Evolutionary conservation across 352 stramenopile species (phyloP).

Genomic region (Pythium plurisporium): DNA sequence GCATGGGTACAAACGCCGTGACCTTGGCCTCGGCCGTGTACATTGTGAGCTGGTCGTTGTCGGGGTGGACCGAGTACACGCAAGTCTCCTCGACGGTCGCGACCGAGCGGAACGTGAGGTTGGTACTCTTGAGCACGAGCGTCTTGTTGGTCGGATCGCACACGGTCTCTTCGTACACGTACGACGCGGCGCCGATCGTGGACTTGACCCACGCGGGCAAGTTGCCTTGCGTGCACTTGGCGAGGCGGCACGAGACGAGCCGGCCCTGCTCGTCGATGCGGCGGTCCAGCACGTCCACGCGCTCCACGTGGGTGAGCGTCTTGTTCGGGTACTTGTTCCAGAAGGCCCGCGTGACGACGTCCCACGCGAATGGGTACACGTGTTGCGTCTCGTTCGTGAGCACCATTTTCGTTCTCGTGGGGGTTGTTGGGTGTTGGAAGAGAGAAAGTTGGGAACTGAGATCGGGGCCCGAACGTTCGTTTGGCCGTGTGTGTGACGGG

Average conservation of each 20-base stretch:
- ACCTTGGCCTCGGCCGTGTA: conserved; percentile 77
- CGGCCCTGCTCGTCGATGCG: conserved; percentile 59
- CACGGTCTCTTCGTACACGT: conserved; percentile 80
- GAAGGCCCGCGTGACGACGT: conserved; percentile 81
- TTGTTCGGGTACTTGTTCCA: conserved; percentile 89
- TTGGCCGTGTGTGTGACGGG: too few species aligned
- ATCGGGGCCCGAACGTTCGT: background rate
- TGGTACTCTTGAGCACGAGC: conserved; percentile 78
- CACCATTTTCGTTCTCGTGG: conserved; percentile 43
- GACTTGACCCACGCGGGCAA: conserved; percentile 71
- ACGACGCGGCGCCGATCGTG: conserved; percentile 57
- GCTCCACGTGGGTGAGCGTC: conserved; percentile 72
- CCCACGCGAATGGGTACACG: conserved; percentile 79
- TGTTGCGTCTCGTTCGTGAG: conserved; percentile 69
- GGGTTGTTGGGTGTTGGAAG: background rate
- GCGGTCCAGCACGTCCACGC: conserved; percentile 77
- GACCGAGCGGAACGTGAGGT: conserved; percentile 71
- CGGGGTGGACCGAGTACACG: conserved; percentile 69
- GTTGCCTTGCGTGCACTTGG: conserved; percentile 76
- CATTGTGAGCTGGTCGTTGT: conserved; percentile 46
- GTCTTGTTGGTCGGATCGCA: conserved; percentile 61
- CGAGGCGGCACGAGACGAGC: conserved; percentile 60
- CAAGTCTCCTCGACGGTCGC: conserved; percentile 81
- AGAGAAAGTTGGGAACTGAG: background rate
- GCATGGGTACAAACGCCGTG: conserved; percentile 76